A percentile compares a stretch with the other conserved stretches of the same genome.
Evolutionary conservation across 1,139 yeast genomes (phyloP).

Genomic region (Casaregolazyma suthepensis): DNA sequence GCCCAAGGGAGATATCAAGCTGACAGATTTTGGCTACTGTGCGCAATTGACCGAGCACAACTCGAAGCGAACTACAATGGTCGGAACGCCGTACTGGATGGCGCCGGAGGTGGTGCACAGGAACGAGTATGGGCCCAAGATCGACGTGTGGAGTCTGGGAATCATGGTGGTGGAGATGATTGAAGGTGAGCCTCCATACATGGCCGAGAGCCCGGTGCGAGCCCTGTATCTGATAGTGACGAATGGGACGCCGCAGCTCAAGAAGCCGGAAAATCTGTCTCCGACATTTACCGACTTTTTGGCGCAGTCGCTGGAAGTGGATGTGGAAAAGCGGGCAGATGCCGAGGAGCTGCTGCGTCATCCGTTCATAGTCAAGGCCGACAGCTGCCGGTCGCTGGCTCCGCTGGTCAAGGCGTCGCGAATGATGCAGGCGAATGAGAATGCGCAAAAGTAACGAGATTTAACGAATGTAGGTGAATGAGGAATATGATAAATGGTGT

Average conservation of each 20-base stretch:
- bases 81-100: constrained; percentile 99
- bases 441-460: constrained; percentile 4
- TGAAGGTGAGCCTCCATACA: constrained; percentile 97
- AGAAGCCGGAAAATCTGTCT: constrained; percentile 80
- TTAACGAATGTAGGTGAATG: constrained; percentile 1
- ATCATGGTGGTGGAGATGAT: constrained; percentile 98
- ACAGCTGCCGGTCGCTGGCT: constrained; percentile 65
- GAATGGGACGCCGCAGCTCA: constrained; percentile 88
- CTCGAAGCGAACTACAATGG: constrained; percentile 91
- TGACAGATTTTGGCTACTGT: constrained; percentile 75
- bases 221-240: constrained; percentile 92
- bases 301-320: constrained; percentile 76
- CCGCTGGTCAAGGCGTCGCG: constrained; percentile 88
- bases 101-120: constrained; percentile 96
- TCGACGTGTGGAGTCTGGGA: constrained; percentile 96
- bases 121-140: constrained; percentile 94
- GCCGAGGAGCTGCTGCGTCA: constrained; percentile 71
- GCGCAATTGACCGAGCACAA: constrained; percentile 89
- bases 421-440: constrained; percentile 50
- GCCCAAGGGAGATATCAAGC: constrained; percentile 79
- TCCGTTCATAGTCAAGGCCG: constrained; percentile 67
- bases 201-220: constrained; percentile 88
- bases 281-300: constrained; percentile 61
- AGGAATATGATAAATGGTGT: neutral
- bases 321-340: constrained; percentile 75